phyloP scores from a whole-genome alignment of 768 basidiomycete species.

The Sutorius australiensis region DNA sequence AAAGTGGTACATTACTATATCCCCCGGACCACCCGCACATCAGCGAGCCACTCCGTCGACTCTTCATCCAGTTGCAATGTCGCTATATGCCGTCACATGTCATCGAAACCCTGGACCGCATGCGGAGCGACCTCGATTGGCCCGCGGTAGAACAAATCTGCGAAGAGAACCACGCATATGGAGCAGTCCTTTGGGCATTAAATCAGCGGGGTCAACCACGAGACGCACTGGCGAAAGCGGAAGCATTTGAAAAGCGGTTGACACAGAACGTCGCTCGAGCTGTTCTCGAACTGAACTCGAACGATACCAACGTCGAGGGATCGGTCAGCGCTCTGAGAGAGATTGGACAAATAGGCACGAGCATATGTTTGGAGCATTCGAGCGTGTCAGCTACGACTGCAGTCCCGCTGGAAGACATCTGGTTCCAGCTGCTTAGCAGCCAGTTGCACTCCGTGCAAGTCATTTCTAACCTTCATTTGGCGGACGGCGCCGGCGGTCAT shows the following conservation, averaged over 20 bases:
- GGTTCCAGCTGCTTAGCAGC: slow-evolving; percentile 81
- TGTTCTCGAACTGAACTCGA: slow-evolving; percentile 25
- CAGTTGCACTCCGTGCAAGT: slow-evolving; percentile 79
- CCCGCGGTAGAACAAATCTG: slow-evolving; percentile 55
- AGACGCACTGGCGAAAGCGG: slow-evolving; percentile 65
- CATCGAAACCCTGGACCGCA: slow-evolving; percentile 54
- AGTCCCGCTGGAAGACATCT: slow-evolving; percentile 72
- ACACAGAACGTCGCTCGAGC: slow-evolving; percentile 41
- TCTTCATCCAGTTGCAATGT: slow-evolving; percentile 73
- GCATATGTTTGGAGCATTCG: slow-evolving; percentile 70
- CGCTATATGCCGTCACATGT: slow-evolving; percentile 62
- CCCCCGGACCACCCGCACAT: slow-evolving; percentile 41
- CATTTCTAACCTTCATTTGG: slow-evolving; percentile 44
- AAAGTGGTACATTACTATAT: slow-evolving; percentile 23
- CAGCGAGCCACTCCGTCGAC: slow-evolving; percentile 47
- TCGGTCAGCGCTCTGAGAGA: slow-evolving; percentile 50
- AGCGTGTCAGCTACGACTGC: slow-evolving; percentile 37
- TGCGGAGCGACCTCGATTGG: slow-evolving; percentile 55
- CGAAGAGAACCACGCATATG: slow-evolving; percentile 60
- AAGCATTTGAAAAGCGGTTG: slow-evolving; percentile 51
- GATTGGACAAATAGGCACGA: slow-evolving; percentile 57
- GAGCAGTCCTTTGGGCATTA: slow-evolving; percentile 80
- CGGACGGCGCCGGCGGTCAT: slow-evolving; percentile 20
- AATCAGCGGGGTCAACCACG: slow-evolving; percentile 60
- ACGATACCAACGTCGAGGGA: slow-evolving; percentile 26